Evolutionary conservation across 2,329 filamentous ascomycete species (phyloP).

Genomic region (Pezicula neosporulosa): DNA sequence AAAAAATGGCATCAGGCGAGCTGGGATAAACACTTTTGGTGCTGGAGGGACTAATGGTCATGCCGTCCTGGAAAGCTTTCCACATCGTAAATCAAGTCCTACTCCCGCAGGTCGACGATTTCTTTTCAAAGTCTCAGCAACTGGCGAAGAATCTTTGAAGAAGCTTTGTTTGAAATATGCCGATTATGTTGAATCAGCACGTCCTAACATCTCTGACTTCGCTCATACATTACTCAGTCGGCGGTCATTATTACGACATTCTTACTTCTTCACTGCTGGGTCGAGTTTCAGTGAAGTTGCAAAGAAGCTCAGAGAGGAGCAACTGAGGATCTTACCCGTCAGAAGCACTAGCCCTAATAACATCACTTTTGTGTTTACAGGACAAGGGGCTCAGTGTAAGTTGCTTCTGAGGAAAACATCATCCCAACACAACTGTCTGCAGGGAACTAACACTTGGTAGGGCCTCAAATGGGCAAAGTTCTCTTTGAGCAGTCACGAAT

Average conservation of each 20-base stretch:
- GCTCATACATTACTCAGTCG: conserved; percentile 17
- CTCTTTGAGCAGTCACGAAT: not conserved
- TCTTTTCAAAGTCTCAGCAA: conserved; percentile 3
- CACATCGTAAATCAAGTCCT: not conserved
- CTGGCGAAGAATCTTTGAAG: conserved; percentile 6
- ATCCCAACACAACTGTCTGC: not conserved
- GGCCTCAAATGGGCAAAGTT: not conserved
- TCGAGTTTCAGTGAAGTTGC: not conserved
- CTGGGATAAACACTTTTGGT: conserved; percentile 31
- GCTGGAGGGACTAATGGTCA: conserved; percentile 44
- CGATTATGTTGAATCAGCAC: not conserved
- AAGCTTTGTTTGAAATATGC: conserved; percentile 8
- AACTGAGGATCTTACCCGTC: not conserved
- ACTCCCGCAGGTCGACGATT: conserved; percentile 10
- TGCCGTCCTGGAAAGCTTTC: conserved; percentile 27
- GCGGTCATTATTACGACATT: conserved; percentile 12
- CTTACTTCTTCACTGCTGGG: conserved; percentile 8
- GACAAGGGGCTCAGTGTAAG: conserved; percentile 23
- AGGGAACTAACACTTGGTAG: not conserved
- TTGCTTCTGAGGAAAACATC: not conserved
- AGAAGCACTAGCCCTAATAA: not conserved
- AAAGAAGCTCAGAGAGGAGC: not conserved
- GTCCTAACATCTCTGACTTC: conserved; percentile 10
- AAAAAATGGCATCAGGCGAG: not conserved
- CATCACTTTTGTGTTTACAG: conserved; percentile 22